phyloP scores from a whole-genome alignment of 208 protist genomes.

The Crithidia thermophila region DNA sequence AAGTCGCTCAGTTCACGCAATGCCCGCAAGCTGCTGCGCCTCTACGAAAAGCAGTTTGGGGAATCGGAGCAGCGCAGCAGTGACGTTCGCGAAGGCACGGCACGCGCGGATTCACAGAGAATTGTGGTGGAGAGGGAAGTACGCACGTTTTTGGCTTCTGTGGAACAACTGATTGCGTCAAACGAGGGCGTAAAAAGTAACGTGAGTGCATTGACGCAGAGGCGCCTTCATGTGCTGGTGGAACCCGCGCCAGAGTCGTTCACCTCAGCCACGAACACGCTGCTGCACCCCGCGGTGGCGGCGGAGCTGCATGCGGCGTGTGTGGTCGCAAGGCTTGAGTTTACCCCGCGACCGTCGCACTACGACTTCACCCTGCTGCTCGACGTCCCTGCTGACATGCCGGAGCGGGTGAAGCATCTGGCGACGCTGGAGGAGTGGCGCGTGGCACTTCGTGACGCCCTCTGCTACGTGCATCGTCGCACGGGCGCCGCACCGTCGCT shows the following conservation, averaged over 20 bases:
- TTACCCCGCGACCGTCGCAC: not conserved
- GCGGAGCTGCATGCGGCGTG: slow-evolving; percentile 45
- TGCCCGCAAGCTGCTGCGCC: slow-evolving; percentile 10
- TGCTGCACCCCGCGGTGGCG: slow-evolving; percentile 49
- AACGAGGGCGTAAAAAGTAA: not conserved
- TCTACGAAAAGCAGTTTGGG: slow-evolving; percentile 1
- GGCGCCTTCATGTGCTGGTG: not conserved
- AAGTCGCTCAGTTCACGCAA: not conserved
- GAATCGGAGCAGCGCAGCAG: not conserved
- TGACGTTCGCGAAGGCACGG: not conserved
- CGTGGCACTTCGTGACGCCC: slow-evolving; percentile 59
- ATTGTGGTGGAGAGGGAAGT: not conserved
- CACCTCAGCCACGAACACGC: not conserved
- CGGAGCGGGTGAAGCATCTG: slow-evolving; percentile 27
- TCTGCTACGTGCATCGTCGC: slow-evolving; percentile 55
- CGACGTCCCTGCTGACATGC: slow-evolving; percentile 27
- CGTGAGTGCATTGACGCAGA: not conserved
- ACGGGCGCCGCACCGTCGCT: slow-evolving; percentile 3
- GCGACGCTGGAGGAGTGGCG: slow-evolving; percentile 40
- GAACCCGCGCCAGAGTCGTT: not conserved
- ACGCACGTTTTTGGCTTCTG: not conserved
- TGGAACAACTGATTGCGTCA: slow-evolving; percentile 1
- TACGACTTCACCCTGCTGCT: slow-evolving; percentile 32
- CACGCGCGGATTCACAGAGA: no score
- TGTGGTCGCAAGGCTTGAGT: slow-evolving; percentile 37